These are phyloP conservation scores for Suhomyces sp. DNA, from an alignment of 805 yeast species.

Conservation along the genomic window DNA sequence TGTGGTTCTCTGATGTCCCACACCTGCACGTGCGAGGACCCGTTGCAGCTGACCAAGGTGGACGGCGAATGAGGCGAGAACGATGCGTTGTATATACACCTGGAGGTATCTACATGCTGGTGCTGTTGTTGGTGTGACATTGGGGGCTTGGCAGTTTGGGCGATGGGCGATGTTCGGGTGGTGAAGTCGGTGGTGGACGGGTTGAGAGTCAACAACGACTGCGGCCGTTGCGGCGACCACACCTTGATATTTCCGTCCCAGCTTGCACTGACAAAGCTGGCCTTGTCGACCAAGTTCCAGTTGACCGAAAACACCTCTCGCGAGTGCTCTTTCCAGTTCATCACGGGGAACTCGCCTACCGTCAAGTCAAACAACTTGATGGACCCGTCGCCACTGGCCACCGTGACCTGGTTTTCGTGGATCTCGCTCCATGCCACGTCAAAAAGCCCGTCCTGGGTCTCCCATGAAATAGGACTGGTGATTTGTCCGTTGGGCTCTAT, in stretches of 20 bases:
- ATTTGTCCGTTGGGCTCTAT: conserved; percentile 68
- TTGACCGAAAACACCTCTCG: conserved; percentile 70
- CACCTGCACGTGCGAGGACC: conserved; percentile 67
- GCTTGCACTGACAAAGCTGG: conserved; percentile 68
- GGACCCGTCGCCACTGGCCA: conserved; percentile 89
- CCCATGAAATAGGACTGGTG: conserved; percentile 54
- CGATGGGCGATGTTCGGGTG: conserved; percentile 23
- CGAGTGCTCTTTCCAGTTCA: conserved; percentile 72
- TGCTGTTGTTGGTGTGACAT: conserved; percentile 33
- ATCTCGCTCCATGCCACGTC: conserved; percentile 87
- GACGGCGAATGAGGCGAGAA: conserved; percentile 85
- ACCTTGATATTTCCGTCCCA: conserved; percentile 91
- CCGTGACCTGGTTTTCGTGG: conserved; percentile 81
- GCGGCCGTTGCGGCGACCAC: conserved; percentile 64
- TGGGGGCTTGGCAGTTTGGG: conserved; percentile 23
- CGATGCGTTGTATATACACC: conserved; percentile 75
- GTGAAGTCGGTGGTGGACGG: conserved; percentile 25
- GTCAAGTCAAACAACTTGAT: conserved; percentile 76
- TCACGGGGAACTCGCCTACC: conserved; percentile 65
- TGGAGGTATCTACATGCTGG: conserved; percentile 34
- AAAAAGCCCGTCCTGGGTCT: conserved; percentile 91
- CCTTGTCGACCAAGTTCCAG: conserved; percentile 71
- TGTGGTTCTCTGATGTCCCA: conserved; percentile 78
- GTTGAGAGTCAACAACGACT: conserved; percentile 56
- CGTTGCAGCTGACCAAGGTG: conserved; percentile 65